Evolutionary conservation across 768 basidiomycete species (phyloP), one percentile per base, ranked within the genome.

Genomic region (Zangia roseola): DNA sequence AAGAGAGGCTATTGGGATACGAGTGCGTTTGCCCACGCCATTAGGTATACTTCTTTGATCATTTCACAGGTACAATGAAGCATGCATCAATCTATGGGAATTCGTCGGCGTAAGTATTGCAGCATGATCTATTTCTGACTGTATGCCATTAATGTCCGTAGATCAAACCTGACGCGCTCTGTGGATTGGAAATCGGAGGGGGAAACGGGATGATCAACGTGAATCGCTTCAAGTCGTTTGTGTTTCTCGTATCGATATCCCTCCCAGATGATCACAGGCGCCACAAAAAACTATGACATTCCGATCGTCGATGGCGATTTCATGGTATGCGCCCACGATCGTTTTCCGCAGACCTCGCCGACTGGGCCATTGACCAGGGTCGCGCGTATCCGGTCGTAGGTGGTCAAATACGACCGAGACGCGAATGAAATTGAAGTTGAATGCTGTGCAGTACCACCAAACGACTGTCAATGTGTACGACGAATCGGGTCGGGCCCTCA

Each of bases 171-270:
- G 61, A 59, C 17, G 74, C 71, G 12, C 71, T 74, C 10, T 57
- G 68, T 16, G 68, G 56, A 7, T 16, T 69, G 28, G 71, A 74
- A 56, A 76, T 78, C 35, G 76, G 74, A 12, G 74, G 74, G 14
- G 69, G 66, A 38, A 76, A 77, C 46, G 75, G 76, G 28, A 71
- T 78, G 69, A 68, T 68, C 69, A 54, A 69, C 52, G 72, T 71
- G 55, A 30, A 63, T 60, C 48, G 33, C 40, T 40, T 33, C 31
- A 6, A 14, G 31, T 40, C 24, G 40, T 23, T 17, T 28, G 10
- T 7, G 25, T 47, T 43, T 52, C 40, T 47, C 34, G 39, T 20
- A 14, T 26, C 61, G 48, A 57, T 44, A 37, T 52, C 21, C 49
- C 37, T 43, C 40, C 28, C 44, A 69, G 71, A 73, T 71, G 60